Evolutionary conservation across 108 stramenopile genomes (phyloP).

Genomic region (Cyclotella baltica): DNA sequence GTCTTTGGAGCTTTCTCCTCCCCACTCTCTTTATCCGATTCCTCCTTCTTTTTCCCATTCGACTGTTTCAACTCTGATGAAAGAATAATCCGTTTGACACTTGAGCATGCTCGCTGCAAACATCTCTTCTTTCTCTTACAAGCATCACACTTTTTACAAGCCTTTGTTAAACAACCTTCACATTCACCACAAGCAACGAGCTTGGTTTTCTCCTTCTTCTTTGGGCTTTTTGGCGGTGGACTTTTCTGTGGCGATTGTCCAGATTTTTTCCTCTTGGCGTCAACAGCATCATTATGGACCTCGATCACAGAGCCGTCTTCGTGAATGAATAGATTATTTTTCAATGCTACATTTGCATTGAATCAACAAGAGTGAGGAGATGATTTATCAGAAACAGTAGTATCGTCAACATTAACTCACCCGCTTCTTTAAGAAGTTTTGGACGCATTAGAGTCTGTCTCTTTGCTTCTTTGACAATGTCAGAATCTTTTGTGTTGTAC

Average conservation of each 20-base stretch:
- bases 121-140: slow-evolving; percentile 55
- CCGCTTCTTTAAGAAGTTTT: slow-evolving; percentile 69
- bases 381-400: background rate
- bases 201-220: slow-evolving; percentile 39
- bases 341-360: slow-evolving; percentile 42
- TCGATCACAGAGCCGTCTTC: slow-evolving; percentile 85
- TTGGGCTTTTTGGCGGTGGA: slow-evolving; percentile 8
- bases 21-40: slow-evolving; percentile 36
- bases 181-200: slow-evolving; percentile 59
- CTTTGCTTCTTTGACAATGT: slow-evolving; percentile 82
- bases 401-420: background rate
- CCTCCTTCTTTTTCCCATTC: slow-evolving; percentile 15
- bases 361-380: background rate
- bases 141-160: slow-evolving; percentile 51
- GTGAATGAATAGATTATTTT: slow-evolving; percentile 79
- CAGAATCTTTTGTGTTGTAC: slow-evolving; percentile 82
- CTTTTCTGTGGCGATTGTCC: slow-evolving; percentile 6
- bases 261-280: slow-evolving; percentile 42
- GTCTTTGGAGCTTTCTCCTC: slow-evolving; percentile 22
- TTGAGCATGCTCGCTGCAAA: slow-evolving; percentile 21
- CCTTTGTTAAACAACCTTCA: slow-evolving; percentile 58
- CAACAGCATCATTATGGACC: slow-evolving; percentile 64
- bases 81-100: slow-evolving; percentile 4
- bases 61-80: background rate
- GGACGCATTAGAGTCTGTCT: slow-evolving; percentile 80